phyloP scores from a whole-genome alignment of 1,284 basidiomycete genomes.

The Phylloporus gajari region DNA sequence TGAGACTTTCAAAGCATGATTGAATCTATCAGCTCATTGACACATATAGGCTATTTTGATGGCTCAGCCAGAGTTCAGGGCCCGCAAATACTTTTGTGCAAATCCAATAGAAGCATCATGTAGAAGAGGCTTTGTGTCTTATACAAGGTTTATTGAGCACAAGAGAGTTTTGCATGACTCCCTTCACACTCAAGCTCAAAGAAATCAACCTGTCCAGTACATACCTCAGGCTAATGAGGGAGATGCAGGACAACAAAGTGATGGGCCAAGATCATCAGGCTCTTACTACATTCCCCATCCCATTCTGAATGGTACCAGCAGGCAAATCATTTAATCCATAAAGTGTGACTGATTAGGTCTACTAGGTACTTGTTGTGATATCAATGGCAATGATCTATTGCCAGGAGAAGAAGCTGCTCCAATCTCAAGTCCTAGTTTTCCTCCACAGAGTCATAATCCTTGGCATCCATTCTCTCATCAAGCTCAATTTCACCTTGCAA shows the following conservation, averaged over 20 bases:
- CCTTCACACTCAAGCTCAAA: background rate
- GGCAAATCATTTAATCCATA: background rate
- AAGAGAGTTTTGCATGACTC: background rate
- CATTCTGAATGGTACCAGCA: background rate
- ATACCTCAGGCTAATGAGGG: too few relatives aligned
- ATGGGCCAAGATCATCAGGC: background rate
- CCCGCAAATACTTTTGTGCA: background rate
- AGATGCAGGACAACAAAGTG: too few relatives aligned
- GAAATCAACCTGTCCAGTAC: too few relatives aligned
- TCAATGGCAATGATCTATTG: background rate
- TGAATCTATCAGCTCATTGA: too few relatives aligned
- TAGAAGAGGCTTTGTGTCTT: background rate
- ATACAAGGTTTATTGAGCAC: background rate
- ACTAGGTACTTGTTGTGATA: background rate
- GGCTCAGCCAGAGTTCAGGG: too few relatives aligned
- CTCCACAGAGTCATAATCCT: background rate
- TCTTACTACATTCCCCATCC: background rate
- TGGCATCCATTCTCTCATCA: background rate
- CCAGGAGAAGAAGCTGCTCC: background rate
- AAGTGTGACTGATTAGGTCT: background rate
- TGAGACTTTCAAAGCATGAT: too few relatives aligned
- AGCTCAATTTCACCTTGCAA: background rate
- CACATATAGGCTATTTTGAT: too few relatives aligned
- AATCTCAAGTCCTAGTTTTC: background rate
- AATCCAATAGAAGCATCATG: background rate